Conservation (phyloP, 768 basidiomycete genomes). For the Coprinopsis sp. region DNA sequence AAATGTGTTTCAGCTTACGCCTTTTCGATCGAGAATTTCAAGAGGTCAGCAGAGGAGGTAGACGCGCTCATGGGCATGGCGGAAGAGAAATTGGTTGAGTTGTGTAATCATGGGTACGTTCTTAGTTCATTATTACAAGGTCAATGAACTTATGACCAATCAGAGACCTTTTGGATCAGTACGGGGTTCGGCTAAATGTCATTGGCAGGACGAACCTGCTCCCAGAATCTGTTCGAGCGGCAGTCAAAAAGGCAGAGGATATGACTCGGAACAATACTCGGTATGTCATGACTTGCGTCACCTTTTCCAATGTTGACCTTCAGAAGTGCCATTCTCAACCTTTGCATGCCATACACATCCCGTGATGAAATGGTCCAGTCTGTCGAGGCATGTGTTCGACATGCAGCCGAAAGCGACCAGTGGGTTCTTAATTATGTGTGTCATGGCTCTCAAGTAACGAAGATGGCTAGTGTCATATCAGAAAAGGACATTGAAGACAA, state of each 20-base stretch:
- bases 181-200: conserved; percentile 82
- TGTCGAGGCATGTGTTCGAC: conserved; percentile 47
- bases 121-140: background rate
- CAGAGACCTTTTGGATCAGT: conserved; percentile 74
- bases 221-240: conserved; percentile 67
- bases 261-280: conserved; percentile 70
- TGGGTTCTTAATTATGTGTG: background rate
- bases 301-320: conserved; percentile 1
- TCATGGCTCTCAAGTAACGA: background rate
- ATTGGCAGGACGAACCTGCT: conserved; percentile 74
- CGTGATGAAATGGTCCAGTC: conserved; percentile 89
- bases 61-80: conserved; percentile 83
- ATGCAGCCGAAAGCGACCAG: conserved; percentile 27
- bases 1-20: conserved; percentile 90
- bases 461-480: conserved; percentile 42
- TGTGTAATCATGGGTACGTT: conserved; percentile 76
- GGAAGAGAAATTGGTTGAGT: conserved; percentile 69
- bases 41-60: conserved; percentile 80
- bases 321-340: conserved; percentile 77
- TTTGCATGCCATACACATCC: conserved; percentile 91
- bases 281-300: conserved; percentile 35
- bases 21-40: conserved; percentile 98
- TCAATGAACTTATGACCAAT: background rate
- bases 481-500: conserved; percentile 64
- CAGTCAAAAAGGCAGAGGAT: conserved; percentile 65